These are phyloP conservation scores for Pseudogymnoascus sp. DNA, from an alignment of 2,329 filamentous ascomycete genomes.

Conservation along the genomic window DNA sequence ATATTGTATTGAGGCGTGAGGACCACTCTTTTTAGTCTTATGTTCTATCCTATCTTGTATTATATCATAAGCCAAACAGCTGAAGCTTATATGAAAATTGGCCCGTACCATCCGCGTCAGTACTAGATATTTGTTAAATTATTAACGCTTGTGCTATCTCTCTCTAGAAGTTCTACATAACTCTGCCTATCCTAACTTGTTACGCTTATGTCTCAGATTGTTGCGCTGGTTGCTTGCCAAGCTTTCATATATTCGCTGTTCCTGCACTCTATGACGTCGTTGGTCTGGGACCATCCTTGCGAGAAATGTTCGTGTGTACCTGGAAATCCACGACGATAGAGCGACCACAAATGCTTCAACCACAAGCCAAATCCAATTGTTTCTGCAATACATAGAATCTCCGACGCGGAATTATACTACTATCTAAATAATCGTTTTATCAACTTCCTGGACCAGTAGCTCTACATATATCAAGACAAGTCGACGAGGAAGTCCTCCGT, in stretches of 20 bases:
- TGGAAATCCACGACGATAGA: neutral
- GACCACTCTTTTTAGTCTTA: neutral
- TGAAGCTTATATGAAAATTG: neutral
- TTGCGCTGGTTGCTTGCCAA: neutral
- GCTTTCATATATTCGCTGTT: neutral
- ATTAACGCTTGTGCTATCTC: neutral
- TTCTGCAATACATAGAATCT: neutral
- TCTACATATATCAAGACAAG: neutral
- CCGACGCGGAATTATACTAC: neutral
- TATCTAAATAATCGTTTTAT: neutral
- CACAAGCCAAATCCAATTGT: neutral
- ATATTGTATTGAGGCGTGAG: neutral
- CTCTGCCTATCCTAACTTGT: no score
- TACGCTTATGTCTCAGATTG: neutral
- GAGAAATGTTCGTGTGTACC: neutral
- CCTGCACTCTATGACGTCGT: neutral
- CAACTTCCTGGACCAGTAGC: neutral
- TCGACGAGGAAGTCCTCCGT: neutral
- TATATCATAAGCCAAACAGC: neutral
- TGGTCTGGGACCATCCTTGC: neutral
- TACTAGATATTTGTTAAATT: neutral
- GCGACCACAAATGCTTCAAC: neutral
- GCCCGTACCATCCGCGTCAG: neutral
- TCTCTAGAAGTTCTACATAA: neutral
- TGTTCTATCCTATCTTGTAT: neutral